Conservation (phyloP, 2,329 filamentous ascomycete genomes). For the Colletotrichum ledebouriae region DNA sequence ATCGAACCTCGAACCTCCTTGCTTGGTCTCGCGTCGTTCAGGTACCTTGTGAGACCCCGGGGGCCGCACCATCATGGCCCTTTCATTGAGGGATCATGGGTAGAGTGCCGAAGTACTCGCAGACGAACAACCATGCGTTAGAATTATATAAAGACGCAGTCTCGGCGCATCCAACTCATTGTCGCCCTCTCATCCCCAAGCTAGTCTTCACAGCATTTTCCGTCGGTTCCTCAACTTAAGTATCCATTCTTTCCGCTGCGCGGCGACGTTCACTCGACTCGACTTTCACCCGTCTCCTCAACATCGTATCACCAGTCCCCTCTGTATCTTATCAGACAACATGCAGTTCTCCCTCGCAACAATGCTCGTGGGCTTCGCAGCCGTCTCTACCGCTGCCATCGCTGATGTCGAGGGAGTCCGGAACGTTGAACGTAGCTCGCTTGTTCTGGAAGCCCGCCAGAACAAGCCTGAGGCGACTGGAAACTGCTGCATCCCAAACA, state of each 20-base stretch:
- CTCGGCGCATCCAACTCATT: neutral
- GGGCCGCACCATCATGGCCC: too few species aligned
- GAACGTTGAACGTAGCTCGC: neutral
- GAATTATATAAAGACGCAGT: neutral
- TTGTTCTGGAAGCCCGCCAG: conserved; percentile 45
- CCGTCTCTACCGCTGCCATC: conserved; percentile 44
- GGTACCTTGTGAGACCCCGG: too few species aligned
- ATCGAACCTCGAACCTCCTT: too few species aligned
- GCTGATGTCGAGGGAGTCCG: conserved; percentile 43
- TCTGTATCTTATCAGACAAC: conserved; percentile 33
- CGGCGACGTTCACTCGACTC: neutral
- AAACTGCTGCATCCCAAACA: conserved; percentile 51
- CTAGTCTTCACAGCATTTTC: conserved; percentile 8
- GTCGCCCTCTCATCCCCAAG: neutral
- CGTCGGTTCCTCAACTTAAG: neutral
- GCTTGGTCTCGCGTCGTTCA: too few species aligned
- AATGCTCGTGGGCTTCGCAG: conserved; percentile 46
- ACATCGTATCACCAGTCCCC: too few species aligned
- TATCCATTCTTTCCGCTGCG: conserved; percentile 21
- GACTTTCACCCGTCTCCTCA: too few species aligned
- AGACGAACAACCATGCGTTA: neutral
- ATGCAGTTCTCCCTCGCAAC: conserved; percentile 48
- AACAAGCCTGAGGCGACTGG: conserved; percentile 53
- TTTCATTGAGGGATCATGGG: too few species aligned
- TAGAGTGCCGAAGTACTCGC: neutral